phyloP scores from a whole-genome alignment of 768 basidiomycete species.

The Podaxis carcinomalis region DNA sequence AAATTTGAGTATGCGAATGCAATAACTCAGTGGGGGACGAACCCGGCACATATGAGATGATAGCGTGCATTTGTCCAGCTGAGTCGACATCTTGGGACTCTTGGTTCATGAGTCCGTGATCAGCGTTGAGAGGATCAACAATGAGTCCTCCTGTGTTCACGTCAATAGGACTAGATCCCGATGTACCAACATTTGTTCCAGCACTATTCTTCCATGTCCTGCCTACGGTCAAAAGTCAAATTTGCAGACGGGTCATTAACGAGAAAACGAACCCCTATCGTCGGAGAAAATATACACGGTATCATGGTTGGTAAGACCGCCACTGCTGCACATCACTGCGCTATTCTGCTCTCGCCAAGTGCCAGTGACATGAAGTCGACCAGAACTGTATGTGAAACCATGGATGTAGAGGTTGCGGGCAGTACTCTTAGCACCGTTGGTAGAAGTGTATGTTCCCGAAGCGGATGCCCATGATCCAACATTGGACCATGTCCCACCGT shows the following conservation, averaged over 20 bases:
- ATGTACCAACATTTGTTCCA: constrained; percentile 32
- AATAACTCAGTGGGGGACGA: neutral
- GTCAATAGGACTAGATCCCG: constrained; percentile 36
- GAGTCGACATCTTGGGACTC: constrained; percentile 46
- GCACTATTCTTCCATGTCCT: constrained; percentile 43
- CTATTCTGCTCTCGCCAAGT: constrained; percentile 44
- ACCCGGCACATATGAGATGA: constrained; percentile 49
- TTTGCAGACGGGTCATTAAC: neutral
- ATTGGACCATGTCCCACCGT: constrained; percentile 34
- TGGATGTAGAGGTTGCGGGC: constrained; percentile 46
- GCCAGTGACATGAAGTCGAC: constrained; percentile 37
- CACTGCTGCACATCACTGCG: constrained; percentile 38
- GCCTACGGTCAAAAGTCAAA: constrained; percentile 22
- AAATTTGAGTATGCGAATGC: neutral
- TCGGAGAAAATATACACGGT: constrained; percentile 44
- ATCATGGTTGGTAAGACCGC: constrained; percentile 44
- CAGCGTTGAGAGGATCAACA: constrained; percentile 39
- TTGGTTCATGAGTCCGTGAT: constrained; percentile 51
- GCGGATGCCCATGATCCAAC: constrained; percentile 45
- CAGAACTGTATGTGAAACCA: constrained; percentile 37
- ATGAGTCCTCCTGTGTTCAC: constrained; percentile 41
- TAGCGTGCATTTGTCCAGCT: constrained; percentile 37
- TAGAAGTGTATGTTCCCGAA: constrained; percentile 37
- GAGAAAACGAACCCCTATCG: constrained; percentile 31
- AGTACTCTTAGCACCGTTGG: constrained; percentile 34